Evolutionary conservation across 2,329 filamentous ascomycete genomes (phyloP).

Genomic region (Blastomyces emzantsi): DNA sequence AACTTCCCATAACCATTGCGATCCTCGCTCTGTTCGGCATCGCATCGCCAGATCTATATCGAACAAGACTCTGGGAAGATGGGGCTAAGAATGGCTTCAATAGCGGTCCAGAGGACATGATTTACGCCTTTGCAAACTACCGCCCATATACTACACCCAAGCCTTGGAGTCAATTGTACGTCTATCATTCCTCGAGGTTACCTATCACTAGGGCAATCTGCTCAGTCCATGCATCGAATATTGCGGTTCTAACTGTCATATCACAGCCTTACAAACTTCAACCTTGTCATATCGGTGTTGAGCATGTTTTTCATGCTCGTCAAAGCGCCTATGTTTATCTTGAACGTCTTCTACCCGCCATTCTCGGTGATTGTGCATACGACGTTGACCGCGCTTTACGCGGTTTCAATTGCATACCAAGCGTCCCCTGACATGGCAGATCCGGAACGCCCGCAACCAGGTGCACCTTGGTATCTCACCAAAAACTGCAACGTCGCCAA

Average conservation of each 20-base stretch:
- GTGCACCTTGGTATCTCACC: constrained; percentile 55
- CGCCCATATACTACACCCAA: constrained; percentile 44
- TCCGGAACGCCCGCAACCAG: constrained; percentile 43
- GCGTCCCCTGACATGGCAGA: constrained; percentile 51
- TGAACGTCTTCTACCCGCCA: constrained; percentile 50
- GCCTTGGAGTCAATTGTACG: constrained; percentile 54
- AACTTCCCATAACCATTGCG: constrained; percentile 50
- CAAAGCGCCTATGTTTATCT: constrained; percentile 49
- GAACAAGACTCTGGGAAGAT: constrained; percentile 53
- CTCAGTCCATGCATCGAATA: no score
- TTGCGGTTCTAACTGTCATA: neutral
- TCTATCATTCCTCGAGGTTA: neutral
- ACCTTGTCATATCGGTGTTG: constrained; percentile 52
- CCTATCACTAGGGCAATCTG: neutral
- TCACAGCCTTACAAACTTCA: constrained; percentile 50
- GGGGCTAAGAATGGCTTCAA: constrained; percentile 55
- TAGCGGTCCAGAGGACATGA: constrained; percentile 46
- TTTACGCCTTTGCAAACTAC: constrained; percentile 54
- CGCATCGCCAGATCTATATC: constrained; percentile 52
- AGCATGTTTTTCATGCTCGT: constrained; percentile 52
- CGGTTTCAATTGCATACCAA: constrained; percentile 48
- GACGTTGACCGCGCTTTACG: constrained; percentile 44
- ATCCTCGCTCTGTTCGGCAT: constrained; percentile 53
- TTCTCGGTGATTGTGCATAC: constrained; percentile 46
- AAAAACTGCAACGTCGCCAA: constrained; percentile 49